Base-by-base conservation (phyloP, 352 stramenopile species). In the Phytopythium mirpurense region DNA sequence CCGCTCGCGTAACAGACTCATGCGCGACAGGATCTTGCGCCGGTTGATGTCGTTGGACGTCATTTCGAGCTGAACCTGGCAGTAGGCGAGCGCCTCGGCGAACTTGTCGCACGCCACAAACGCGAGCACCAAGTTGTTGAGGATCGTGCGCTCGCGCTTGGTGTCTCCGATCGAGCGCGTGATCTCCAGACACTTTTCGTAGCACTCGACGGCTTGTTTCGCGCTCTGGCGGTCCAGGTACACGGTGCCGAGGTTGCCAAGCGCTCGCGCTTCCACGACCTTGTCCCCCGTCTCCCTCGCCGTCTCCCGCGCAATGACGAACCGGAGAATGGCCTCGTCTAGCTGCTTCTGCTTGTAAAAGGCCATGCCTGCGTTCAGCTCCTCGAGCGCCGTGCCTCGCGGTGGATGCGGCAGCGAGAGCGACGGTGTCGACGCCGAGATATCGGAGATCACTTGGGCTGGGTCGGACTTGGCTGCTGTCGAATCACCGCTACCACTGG, bases 91-190 rank as follows among this genome's bases (percentile, higher is more conserved):
- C 29, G 80, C 78, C 10, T 67, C 64, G 15, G 74, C 60, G 21
- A 77, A 86, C 42, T 88, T 68, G 18, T 86, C 71, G 26, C 68
- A 72, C 1, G 78, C 83, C 50, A 86, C 85, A 37, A 86, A 62
- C 10, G 83, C 78, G 18, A 93, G 78, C 37, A 93, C 78, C 11
- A 93, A 65, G 48, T 93, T 93, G 63, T 93, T 91, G 18, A 93
- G 68, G 53, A 93, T 91, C 5, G 78, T 88, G 14, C 80, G 80
- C 51, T 93, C 83, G 10, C 83, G 72, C 55, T 91, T 93, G 23
- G 73, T 70, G 48, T 91, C 80, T 14, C 79, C 67, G 38, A 91
- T 86, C 4, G 72, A 67, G 12, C 74, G 76, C 10, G 80, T 90
- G 51, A 91, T 86, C 45, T 80, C 78, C 37, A 91, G 65, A 41